Base-by-base conservation (phyloP, 2,329 filamentous ascomycete genomes). In the Botrytis porri region DNA sequence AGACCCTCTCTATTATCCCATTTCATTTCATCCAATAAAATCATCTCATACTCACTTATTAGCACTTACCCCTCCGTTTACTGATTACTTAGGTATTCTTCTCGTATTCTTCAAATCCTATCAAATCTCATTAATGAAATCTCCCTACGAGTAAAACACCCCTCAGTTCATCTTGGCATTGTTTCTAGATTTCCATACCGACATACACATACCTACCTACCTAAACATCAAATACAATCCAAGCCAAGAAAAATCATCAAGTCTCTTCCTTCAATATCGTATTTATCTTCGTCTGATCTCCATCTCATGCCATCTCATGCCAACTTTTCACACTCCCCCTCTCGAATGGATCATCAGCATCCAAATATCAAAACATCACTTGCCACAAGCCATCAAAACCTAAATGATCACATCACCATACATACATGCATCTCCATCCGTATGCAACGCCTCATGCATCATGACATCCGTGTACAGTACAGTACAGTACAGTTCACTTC, bases 401-500 rank as follows among this genome's bases (percentile, higher is more conserved):
- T 25, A 8, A 20, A 29, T 62, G 3, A 29, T 62, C 22, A 41
- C 37, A 41, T 62, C 60, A 20, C 60, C 37, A 62, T 29, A n/a
- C 60, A 62, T 41, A 20, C 14, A 9, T 59, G n/a, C 32, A 14
- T n/a, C 48, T n/a, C 25, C 14, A 62, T 62, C 60, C 25, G 7
- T n/a, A 62, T 62, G 60, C 60, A 62, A 62, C 60, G 37, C 37
- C 60, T 39, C 32, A 62, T 62, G 60, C 60, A 62, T 62, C 60
- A 62, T 62, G 60, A 62, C 60, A 62, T 62, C 60, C 60, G 37
- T 62, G 60, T 25, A n/a, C 32, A 61, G 22, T n/a, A n/a, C n/a
- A n/a, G n/a, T n/a, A n/a, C n/a, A n/a, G n/a, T n/a, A n/a, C n/a
- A n/a, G n/a, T n/a, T n/a, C n/a, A n/a, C n/a, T 22, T 51, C 48